Evolutionary conservation across 129 eudicot genomes (phyloP).

Genomic region (Chrysanthemum seticuspe): DNA sequence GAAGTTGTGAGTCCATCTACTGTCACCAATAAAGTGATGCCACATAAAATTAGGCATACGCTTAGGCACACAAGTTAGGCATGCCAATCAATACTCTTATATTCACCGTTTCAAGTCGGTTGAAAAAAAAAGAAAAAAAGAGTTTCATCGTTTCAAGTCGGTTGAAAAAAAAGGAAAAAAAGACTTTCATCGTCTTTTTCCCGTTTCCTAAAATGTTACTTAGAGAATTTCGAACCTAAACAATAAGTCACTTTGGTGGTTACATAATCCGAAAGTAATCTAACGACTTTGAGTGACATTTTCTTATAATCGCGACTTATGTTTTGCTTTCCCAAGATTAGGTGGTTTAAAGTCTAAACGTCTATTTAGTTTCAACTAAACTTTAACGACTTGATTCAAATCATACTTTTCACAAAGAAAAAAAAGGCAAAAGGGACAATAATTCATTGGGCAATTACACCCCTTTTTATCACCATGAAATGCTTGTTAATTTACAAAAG

Average conservation of each 20-base stretch:
- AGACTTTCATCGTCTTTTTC: too few relatives aligned
- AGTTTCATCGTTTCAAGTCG: too few relatives aligned
- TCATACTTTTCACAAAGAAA: not conserved
- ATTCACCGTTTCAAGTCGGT: too few relatives aligned
- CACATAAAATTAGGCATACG: too few relatives aligned
- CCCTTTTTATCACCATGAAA: not conserved
- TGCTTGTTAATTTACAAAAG: not conserved
- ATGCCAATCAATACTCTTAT: too few relatives aligned
- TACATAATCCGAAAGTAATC: not conserved
- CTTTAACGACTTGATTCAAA: conserved; percentile 1
- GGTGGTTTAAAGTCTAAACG: not conserved
- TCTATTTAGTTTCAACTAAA: not conserved
- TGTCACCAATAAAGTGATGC: too few relatives aligned
- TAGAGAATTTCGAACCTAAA: too few relatives aligned
- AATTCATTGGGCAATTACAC: not conserved
- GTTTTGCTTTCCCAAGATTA: not conserved
- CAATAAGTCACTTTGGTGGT: not conserved
- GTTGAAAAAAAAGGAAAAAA: too few relatives aligned
- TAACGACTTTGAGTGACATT: not conserved
- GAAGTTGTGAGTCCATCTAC: too few relatives aligned
- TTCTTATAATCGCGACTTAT: not conserved
- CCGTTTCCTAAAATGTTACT: too few relatives aligned
- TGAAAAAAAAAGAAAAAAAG: too few relatives aligned
- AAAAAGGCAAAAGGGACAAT: conserved; percentile 13
- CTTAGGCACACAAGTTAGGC: too few relatives aligned